These are phyloP conservation scores for Phaeoacremonium minimum DNA, from an alignment of 2,329 filamentous ascomycete genomes.

Conservation along the genomic window DNA sequence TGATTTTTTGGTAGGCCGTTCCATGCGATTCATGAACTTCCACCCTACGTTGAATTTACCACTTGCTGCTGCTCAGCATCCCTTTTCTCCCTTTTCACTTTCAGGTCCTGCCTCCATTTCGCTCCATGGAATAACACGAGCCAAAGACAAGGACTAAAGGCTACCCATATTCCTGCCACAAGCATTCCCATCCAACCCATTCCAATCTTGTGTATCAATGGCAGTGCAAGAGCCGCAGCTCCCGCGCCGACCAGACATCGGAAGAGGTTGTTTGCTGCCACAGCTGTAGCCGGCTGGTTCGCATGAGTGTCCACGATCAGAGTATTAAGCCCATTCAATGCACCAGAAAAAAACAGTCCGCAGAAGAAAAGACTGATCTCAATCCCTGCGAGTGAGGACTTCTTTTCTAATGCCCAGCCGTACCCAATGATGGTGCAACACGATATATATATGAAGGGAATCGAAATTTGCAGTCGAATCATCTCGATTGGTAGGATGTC, in stretches of 20 bases:
- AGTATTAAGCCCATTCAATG: conserved; percentile 15
- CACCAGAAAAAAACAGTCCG: conserved; percentile 13
- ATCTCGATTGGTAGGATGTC: conserved; percentile 14
- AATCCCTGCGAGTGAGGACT: conserved; percentile 14
- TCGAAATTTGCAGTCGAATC: conserved; percentile 13
- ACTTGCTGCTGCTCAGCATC: conserved; percentile 10
- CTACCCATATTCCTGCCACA: conserved; percentile 15
- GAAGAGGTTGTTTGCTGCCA: conserved; percentile 16
- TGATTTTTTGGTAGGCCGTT: too few relatives aligned
- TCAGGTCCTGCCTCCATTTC: conserved; percentile 13
- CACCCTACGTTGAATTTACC: too few relatives aligned
- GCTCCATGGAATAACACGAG: conserved; percentile 16
- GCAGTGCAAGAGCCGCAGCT: conserved; percentile 15
- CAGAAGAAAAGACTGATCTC: conserved; percentile 15
- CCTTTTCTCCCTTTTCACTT: background rate
- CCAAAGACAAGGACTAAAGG: conserved; percentile 18
- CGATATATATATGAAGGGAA: conserved; percentile 12
- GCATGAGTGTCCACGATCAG: conserved; percentile 14
- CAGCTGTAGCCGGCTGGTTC: conserved; percentile 12
- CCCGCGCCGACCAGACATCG: conserved; percentile 18
- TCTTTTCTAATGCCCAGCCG: conserved; percentile 16
- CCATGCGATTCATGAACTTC: too few relatives aligned
- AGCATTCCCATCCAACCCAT: conserved; percentile 16
- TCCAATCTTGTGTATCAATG: conserved; percentile 17
- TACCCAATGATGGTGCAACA: conserved; percentile 14